These are phyloP conservation scores for Beauveria asiatica DNA, from an alignment of 2,329 filamentous ascomycete genomes.

Conservation along the genomic window DNA sequence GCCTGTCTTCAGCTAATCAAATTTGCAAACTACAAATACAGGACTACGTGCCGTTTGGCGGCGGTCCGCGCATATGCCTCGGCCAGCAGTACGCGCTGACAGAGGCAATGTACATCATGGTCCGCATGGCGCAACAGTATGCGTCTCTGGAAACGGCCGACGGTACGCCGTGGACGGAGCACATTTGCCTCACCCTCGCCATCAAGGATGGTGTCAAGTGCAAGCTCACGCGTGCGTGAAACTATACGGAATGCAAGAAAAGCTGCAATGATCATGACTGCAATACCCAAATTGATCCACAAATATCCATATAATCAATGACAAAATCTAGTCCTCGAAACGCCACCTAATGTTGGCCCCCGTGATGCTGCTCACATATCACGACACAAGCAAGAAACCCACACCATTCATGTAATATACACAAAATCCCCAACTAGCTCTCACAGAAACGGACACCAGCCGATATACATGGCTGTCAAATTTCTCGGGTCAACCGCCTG, in stretches of 20 bases:
- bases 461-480: slow-evolving; percentile 91
- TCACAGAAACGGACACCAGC: slow-evolving; percentile 63
- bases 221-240: not conserved
- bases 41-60: slow-evolving; percentile 28
- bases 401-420: not conserved
- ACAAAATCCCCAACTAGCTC: not conserved
- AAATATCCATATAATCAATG: not conserved
- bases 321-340: not conserved
- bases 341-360: not conserved
- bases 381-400: not conserved
- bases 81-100: slow-evolving; percentile 14
- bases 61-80: slow-evolving; percentile 28
- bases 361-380: no score
- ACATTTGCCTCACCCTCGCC: not conserved
- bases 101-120: not conserved
- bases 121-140: slow-evolving; percentile 13
- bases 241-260: not conserved
- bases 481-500: slow-evolving; percentile 75
- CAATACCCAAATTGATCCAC: not conserved
- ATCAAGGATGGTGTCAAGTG: not conserved
- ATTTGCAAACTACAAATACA: not conserved
- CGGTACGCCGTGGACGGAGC: not conserved
- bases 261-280: not conserved
- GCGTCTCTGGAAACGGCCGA: not conserved
- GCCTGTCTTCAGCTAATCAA: not conserved